Evolutionary conservation across 2,329 filamentous ascomycete species (phyloP).

Genomic region (Tolypocladium guangdongense): DNA sequence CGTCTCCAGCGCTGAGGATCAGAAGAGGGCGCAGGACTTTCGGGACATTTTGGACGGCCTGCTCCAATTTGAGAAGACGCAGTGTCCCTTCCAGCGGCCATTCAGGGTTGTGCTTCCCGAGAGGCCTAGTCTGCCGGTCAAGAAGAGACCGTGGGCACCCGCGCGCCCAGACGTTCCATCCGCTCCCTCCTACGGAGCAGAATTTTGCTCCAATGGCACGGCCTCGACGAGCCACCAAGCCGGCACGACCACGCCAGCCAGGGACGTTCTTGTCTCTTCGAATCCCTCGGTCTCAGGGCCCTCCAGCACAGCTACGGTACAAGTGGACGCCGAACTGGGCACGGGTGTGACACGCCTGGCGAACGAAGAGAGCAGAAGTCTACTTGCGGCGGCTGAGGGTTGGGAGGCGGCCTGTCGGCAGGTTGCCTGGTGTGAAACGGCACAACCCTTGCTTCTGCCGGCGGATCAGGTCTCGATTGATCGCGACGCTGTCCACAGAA

Average conservation of each 20-base stretch:
- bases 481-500: neutral
- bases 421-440: neutral
- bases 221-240: neutral
- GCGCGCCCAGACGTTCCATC: neutral
- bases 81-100: conserved; percentile 70
- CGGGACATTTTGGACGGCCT: conserved; percentile 61
- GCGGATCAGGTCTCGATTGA: neutral
- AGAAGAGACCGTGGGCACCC: conserved; percentile 59
- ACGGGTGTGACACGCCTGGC: neutral
- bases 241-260: neutral
- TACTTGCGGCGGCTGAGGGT: neutral
- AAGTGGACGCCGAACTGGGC: neutral
- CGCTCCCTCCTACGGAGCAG: neutral
- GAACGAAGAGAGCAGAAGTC: neutral
- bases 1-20: conserved; percentile 34
- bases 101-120: conserved; percentile 68
- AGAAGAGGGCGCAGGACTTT: conserved; percentile 52
- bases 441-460: too few relatives aligned
- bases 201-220: neutral
- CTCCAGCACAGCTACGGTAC: neutral
- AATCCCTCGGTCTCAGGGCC: neutral
- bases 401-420: neutral
- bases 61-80: conserved; percentile 76
- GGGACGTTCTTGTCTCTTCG: neutral
- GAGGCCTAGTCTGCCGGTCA: conserved; percentile 51